These are phyloP conservation scores for Candida endomychidarum DNA, from an alignment of 805 yeast genomes.

Conservation along the genomic window DNA sequence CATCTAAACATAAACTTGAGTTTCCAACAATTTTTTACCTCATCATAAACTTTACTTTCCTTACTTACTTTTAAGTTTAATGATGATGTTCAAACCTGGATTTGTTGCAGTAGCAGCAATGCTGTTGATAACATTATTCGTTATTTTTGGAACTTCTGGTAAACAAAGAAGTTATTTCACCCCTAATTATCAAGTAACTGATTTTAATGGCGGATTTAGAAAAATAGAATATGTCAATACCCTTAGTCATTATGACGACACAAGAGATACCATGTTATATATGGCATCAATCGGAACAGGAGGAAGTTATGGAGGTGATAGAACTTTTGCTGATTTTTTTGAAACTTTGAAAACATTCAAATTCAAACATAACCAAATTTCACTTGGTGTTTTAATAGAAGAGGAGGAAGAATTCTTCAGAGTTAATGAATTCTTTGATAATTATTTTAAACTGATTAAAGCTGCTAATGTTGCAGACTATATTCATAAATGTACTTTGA, in stretches of 20 bases:
- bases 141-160: neutral
- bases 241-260: constrained; percentile 7
- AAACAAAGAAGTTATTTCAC: neutral
- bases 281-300: constrained; percentile 27
- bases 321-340: constrained; percentile 33
- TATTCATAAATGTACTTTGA: constrained; percentile 23
- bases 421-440: constrained; percentile 20
- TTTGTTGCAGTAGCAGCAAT: neutral
- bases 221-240: constrained; percentile 12
- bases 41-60: too few relatives aligned
- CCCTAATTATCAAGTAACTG: neutral
- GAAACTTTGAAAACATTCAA: constrained; percentile 25
- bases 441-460: constrained; percentile 8
- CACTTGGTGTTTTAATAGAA: constrained; percentile 32
- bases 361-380: constrained; percentile 13
- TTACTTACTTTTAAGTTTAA: neutral
- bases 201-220: constrained; percentile 1
- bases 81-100: constrained; percentile 1
- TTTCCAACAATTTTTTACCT: too few relatives aligned
- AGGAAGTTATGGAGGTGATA: constrained; percentile 36
- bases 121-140: constrained; percentile 1
- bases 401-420: constrained; percentile 24
- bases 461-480: constrained; percentile 7
- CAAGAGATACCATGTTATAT: constrained; percentile 17
- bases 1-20: too few relatives aligned